Evolutionary conservation across 805 yeast genomes (phyloP), one percentile per base, ranked within the genome.

Genomic region (Schwanniomyces vanrijiae): DNA sequence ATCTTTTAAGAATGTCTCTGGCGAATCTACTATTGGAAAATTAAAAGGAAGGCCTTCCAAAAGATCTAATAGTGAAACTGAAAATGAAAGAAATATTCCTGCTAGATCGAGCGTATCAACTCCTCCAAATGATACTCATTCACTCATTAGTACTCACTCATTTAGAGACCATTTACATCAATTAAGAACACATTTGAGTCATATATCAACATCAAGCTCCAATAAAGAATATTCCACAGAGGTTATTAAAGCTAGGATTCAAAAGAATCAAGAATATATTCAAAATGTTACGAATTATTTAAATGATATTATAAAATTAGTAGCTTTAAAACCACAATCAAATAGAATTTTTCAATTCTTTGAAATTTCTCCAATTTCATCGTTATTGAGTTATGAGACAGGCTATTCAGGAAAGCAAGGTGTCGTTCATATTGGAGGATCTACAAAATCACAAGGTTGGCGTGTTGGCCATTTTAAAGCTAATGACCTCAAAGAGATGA

Each of bases 361-460:
- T 49, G 99, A 94, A 58, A 69, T 94, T 13, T 90, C 97, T 0
- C 95, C 96, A 0, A 79, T 94, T 53, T 88, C 96, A 5, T 82
- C 94, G 7, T 71, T 90, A 41, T 71, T 94, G 35, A 84, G 92
- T 42, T 84, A 88, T 52, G 99, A 94, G 63, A 79, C 82, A 24
- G 86, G 88, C 0, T 86, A 76, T 59, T 82, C 82, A 46, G 96
- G 98, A 1, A 94, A 90, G 57, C 97, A 94, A 65, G 99, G 99
- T 1, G 80, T 82, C 43, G 65, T 92, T 48, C 80, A 87, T 45
- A 81, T 91, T 40, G 82, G 90, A 18, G 85, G 96, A 0, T 82
- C 90, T 0, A 92, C 98, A 0, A 82, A 82, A 51, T 77, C 90
- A 0, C 96, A 90, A 62, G 98, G 99, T 2, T 94, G 99, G 98